These are phyloP conservation scores for Schizophyllum amplum DNA, from an alignment of 1,284 basidiomycete genomes.

Conservation along the genomic window DNA sequence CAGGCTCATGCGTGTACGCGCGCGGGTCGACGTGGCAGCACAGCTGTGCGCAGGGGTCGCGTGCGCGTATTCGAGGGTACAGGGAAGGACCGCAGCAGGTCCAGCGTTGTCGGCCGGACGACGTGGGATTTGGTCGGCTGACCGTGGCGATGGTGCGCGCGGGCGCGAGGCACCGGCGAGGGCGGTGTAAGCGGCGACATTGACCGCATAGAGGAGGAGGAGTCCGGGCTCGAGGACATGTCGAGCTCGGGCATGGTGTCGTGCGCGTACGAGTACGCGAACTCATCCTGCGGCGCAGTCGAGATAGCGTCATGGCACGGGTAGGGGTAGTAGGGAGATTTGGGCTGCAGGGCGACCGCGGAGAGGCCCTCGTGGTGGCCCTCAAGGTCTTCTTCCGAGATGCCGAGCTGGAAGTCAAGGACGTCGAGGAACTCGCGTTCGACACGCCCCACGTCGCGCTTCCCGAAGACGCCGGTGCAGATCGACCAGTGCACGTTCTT, in stretches of 20 bases:
- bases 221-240: not conserved
- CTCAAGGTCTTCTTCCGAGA: conserved; percentile 41
- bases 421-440: conserved; percentile 56
- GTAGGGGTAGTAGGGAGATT: not conserved
- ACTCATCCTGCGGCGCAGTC: not conserved
- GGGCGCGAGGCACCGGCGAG: not conserved
- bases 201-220: not conserved
- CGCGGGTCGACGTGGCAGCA: not conserved
- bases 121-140: not conserved
- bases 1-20: not conserved
- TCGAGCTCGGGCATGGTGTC: not conserved
- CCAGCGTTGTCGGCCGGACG: not conserved
- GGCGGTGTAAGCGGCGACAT: conserved; percentile 1
- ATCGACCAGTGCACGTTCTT: conserved; percentile 56
- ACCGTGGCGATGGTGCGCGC: not conserved
- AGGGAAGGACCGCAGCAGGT: conserved; percentile 9
- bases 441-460: conserved; percentile 49
- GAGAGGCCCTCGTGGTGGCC: conserved; percentile 27
- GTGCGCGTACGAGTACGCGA: not conserved
- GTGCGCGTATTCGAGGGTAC: conserved; percentile 1
- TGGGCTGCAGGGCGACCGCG: not conserved
- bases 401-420: conserved; percentile 41
- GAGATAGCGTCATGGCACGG: not conserved
- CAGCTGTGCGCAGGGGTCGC: not conserved
- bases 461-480: conserved; percentile 53